Evolutionary conservation across 1,284 basidiomycete genomes (phyloP).

Genomic region (Lentinus polychrous): DNA sequence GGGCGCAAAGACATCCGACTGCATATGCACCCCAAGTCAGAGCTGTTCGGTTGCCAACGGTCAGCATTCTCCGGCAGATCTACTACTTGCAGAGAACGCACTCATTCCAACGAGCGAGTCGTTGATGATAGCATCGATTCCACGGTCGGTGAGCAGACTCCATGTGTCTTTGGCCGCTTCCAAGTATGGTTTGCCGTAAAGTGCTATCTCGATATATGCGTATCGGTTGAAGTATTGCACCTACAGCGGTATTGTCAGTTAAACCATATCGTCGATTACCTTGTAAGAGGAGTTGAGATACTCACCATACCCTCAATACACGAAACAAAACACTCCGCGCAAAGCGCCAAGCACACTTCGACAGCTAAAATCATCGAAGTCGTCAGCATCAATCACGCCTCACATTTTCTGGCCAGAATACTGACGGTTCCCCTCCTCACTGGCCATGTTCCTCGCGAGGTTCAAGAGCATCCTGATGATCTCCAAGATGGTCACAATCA

Average conservation of each 20-base stretch:
- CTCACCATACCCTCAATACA: slow-evolving; percentile 54
- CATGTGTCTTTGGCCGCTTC: slow-evolving; percentile 88
- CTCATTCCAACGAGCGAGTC: slow-evolving; percentile 81
- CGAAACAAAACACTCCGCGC: slow-evolving; percentile 75
- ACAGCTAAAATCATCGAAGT: slow-evolving; percentile 38
- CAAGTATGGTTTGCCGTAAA: slow-evolving; percentile 86
- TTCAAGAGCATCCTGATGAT: slow-evolving; percentile 65
- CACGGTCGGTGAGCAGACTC: slow-evolving; percentile 80
- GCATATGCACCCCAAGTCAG: slow-evolving; percentile 73
- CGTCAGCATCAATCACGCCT: not conserved
- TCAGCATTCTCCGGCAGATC: slow-evolving; percentile 6
- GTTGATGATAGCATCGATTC: slow-evolving; percentile 82
- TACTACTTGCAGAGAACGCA: slow-evolving; percentile 26
- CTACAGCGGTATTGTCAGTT: not conserved
- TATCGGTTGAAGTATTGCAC: slow-evolving; percentile 83
- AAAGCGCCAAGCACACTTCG: slow-evolving; percentile 70
- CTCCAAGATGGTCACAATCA: slow-evolving; percentile 86
- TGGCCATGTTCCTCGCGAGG: slow-evolving; percentile 61
- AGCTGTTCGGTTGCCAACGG: slow-evolving; percentile 29
- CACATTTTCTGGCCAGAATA: slow-evolving; percentile 8
- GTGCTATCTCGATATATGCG: slow-evolving; percentile 78
- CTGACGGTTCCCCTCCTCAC: slow-evolving; percentile 69
- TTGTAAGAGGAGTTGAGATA: not conserved
- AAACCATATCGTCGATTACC: not conserved
- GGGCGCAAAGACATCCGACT: slow-evolving; percentile 69